Conservation (phyloP, 139 green algal species). For the Diplosphaera chodatii region DNA sequence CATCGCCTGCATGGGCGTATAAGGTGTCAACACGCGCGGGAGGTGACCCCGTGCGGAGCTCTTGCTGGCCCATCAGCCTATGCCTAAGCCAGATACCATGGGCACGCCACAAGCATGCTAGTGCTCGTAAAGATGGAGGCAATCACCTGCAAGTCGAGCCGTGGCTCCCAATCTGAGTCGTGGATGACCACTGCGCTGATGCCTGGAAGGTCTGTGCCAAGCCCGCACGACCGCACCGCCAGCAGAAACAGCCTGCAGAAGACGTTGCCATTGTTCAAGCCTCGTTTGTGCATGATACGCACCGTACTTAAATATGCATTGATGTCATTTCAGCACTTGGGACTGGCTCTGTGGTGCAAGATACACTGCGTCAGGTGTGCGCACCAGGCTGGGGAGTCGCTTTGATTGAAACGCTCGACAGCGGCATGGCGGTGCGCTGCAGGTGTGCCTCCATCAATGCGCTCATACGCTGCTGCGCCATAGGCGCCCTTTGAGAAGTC, state of each 20-base stretch:
- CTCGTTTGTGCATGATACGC: no score
- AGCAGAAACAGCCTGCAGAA: conserved; percentile 52
- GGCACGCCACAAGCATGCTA: no score
- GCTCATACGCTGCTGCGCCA: conserved; percentile 19
- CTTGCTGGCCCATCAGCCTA: no score
- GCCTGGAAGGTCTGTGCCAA: conserved; percentile 62
- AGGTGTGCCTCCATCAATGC: conserved; percentile 42
- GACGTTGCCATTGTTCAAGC: background rate
- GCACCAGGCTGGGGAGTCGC: background rate
- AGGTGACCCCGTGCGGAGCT: no score
- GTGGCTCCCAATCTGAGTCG: conserved; percentile 71
- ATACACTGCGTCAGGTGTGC: no score
- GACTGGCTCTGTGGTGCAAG: no score
- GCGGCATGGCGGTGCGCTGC: conserved; percentile 33
- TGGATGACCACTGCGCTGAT: conserved; percentile 49
- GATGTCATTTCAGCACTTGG: no score
- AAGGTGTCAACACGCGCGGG: background rate
- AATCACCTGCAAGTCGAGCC: conserved; percentile 55
- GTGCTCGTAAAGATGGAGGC: no score
- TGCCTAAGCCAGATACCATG: no score
- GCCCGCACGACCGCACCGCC: conserved; percentile 42
- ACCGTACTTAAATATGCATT: no score
- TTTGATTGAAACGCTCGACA: conserved; percentile 44
- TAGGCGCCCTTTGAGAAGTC: conserved; percentile 30
- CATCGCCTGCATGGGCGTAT: background rate